Percentiles rank a stretch among this genome's conserved stretches.
These are phyloP conservation scores for Tephrocybe sp. DNA, from an alignment of 768 basidiomycete species.

Conservation along the genomic window DNA sequence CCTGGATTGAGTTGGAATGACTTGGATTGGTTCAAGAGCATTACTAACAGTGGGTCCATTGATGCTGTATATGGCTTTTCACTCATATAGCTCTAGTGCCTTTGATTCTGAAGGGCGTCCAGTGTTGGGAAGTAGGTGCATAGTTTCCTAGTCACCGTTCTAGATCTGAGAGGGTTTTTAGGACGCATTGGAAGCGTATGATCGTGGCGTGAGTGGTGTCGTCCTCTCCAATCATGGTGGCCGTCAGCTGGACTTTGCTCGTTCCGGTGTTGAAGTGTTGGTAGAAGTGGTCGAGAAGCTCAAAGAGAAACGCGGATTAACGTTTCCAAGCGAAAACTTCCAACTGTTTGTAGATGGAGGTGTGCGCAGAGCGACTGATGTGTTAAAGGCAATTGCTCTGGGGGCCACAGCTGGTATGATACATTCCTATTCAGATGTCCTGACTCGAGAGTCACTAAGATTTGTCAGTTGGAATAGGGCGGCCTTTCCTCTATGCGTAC, in stretches of 20 bases:
- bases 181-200: conserved; percentile 86
- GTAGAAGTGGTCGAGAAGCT: conserved; percentile 81
- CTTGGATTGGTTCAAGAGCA: conserved; percentile 76
- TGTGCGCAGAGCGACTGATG: conserved; percentile 86
- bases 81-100: conserved; percentile 58
- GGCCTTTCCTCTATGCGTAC: conserved; percentile 88
- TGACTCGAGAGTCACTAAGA: no score
- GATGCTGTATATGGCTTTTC: conserved; percentile 31
- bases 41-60: conserved; percentile 57
- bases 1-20: conserved; percentile 87
- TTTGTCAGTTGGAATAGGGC: conserved; percentile 73
- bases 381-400: conserved; percentile 84
- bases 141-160: background rate
- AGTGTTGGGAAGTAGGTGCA: conserved; percentile 69
- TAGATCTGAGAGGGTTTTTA: conserved; percentile 22
- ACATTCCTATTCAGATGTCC: conserved; percentile 21
- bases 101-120: conserved; percentile 86
- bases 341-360: conserved; percentile 95
- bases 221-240: conserved; percentile 91
- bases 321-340: conserved; percentile 78
- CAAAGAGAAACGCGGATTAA: conserved; percentile 60
- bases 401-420: conserved; percentile 81
- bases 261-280: conserved; percentile 88
- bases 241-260: conserved; percentile 75
- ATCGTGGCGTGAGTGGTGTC: conserved; percentile 68